These are phyloP conservation scores for Penicillium manginii DNA, from an alignment of 495 filamentous ascomycete genomes.

Conservation along the genomic window DNA sequence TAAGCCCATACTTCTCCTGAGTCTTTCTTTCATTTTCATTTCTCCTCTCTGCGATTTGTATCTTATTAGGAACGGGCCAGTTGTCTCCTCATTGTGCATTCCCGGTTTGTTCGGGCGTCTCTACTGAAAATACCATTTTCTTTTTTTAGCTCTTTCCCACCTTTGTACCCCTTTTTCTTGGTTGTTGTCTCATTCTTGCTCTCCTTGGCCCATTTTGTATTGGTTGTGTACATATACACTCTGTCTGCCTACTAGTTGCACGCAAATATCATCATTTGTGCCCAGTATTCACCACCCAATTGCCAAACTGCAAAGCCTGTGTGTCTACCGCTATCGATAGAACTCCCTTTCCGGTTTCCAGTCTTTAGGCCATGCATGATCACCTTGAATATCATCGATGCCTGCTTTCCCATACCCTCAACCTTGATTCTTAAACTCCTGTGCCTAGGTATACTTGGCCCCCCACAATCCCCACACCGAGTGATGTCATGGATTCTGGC, in stretches of 20 bases:
- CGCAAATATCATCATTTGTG: neutral
- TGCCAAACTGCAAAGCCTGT: too few relatives aligned
- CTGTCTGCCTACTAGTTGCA: conserved; percentile 6
- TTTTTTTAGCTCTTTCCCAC: conserved; percentile 11
- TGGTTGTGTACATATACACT: conserved; percentile 15
- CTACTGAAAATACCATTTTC: conserved; percentile 35
- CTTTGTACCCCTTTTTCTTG: conserved; percentile 1
- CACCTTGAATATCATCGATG: too few relatives aligned
- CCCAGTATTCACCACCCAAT: neutral
- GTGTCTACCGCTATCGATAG: too few relatives aligned
- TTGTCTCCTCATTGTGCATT: conserved; percentile 27
- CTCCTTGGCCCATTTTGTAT: conserved; percentile 4
- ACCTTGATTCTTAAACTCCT: neutral
- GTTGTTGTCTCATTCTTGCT: neutral
- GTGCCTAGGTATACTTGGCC: too few relatives aligned
- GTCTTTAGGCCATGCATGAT: too few relatives aligned
- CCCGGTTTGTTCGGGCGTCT: conserved; percentile 35
- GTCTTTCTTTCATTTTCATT: conserved; percentile 14
- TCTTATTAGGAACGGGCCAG: conserved; percentile 4
- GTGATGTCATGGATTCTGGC: conserved; percentile 3
- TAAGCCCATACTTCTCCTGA: conserved; percentile 14
- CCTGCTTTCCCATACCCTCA: neutral
- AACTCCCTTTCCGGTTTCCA: too few relatives aligned
- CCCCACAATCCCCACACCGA: conserved; percentile 1
- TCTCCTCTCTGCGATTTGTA: conserved; percentile 10